phyloP scores from a whole-genome alignment of 2,329 filamentous ascomycete species.

The Apiospora sp. region DNA sequence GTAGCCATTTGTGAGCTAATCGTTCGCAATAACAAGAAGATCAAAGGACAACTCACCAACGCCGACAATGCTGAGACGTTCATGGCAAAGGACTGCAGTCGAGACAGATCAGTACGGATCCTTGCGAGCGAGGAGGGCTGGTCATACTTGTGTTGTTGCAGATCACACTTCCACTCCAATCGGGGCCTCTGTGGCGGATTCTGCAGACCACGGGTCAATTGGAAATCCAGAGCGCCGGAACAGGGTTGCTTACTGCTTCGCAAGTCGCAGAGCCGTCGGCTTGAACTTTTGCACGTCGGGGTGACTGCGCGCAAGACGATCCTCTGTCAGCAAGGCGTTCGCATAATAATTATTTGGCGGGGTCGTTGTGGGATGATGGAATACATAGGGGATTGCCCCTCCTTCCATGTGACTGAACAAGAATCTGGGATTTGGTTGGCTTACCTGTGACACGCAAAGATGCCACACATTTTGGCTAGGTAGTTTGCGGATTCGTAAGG shows the following conservation, averaged over 20 bases:
- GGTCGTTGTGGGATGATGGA: constrained; percentile 66
- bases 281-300: constrained; percentile 97
- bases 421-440: constrained; percentile 42
- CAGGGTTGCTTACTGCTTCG: constrained; percentile 79
- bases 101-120: constrained; percentile 31
- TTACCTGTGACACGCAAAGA: constrained; percentile 93
- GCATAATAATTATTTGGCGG: constrained; percentile 78
- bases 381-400: constrained; percentile 42
- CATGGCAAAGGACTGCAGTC: constrained; percentile 86
- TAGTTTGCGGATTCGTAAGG: constrained; percentile 11
- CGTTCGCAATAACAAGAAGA: constrained; percentile 21
- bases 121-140: not conserved
- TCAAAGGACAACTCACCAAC: constrained; percentile 70
- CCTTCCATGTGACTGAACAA: constrained; percentile 35
- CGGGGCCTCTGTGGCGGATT: constrained; percentile 93
- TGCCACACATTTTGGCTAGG: constrained; percentile 84
- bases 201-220: constrained; percentile 61
- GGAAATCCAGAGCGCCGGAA: constrained; percentile 29
- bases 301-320: constrained; percentile 61
- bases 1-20: constrained; percentile 37
- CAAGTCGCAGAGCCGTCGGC: constrained; percentile 89
- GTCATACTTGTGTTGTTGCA: constrained; percentile 87
- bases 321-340: constrained; percentile 5
- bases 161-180: constrained; percentile 97
- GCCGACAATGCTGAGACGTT: constrained; percentile 96